phyloP scores from a whole-genome alignment of 345 rosid genomes.

The Moricandia arvensis region DNA sequence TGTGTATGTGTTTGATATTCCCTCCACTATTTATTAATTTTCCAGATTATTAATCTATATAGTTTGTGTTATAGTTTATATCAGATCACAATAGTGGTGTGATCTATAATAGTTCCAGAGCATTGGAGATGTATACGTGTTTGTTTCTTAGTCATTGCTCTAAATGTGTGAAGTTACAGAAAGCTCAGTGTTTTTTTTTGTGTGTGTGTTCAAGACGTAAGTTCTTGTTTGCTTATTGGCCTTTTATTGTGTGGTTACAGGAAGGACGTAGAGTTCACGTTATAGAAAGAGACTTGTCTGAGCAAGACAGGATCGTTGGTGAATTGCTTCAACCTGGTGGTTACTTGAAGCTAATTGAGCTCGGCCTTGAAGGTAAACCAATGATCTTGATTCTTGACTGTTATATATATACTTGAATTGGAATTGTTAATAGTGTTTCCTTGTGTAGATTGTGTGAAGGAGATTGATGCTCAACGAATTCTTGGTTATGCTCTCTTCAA shows the following conservation, averaged over 20 bases:
- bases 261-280: slow-evolving; percentile 56
- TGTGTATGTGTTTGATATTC: neutral
- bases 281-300: slow-evolving; percentile 56
- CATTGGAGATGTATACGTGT: neutral
- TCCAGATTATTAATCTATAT: neutral
- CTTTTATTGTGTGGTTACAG: slow-evolving; percentile 33
- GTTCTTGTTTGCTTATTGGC: slow-evolving; percentile 3
- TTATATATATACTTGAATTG: neutral
- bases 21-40: neutral
- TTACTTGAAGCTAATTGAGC: slow-evolving; percentile 50
- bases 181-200: no score
- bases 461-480: slow-evolving; percentile 40
- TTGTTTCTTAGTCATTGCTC: neutral
- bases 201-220: slow-evolving; percentile 1
- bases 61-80: neutral
- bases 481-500: slow-evolving; percentile 34
- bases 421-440: neutral
- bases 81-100: neutral
- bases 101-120: neutral
- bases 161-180: neutral
- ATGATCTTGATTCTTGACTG: no score
- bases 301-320: slow-evolving; percentile 61
- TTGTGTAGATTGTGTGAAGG: slow-evolving; percentile 38
- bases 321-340: slow-evolving; percentile 69
- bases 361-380: slow-evolving; percentile 50